Conservation (phyloP, 202 grass and related monocot genomes). For the Panicum hallii region DNA sequence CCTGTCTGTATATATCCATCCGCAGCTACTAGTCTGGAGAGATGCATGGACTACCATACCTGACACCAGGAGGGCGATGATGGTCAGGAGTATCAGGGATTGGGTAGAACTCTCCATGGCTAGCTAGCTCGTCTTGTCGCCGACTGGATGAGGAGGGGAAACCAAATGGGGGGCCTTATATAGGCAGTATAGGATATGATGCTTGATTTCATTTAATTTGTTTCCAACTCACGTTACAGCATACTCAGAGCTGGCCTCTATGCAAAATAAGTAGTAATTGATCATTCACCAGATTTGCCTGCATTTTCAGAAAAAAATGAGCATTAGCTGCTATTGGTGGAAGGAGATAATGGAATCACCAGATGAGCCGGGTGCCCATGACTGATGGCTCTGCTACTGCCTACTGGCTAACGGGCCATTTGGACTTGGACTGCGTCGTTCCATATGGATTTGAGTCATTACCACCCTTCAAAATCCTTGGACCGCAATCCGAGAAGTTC, state of each 20-base stretch:
- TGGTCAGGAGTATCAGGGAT: not conserved
- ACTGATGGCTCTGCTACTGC: too few relatives aligned
- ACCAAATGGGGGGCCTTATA: not conserved
- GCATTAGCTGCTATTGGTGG: too few relatives aligned
- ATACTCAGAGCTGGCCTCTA: not conserved
- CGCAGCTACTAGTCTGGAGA: too few relatives aligned
- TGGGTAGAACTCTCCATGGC: not conserved
- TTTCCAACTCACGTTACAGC: not conserved
- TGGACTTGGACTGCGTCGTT: too few relatives aligned
- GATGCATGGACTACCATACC: not conserved
- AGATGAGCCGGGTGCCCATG: too few relatives aligned
- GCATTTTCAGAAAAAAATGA: too few relatives aligned
- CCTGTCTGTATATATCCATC: too few relatives aligned
- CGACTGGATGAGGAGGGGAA: not conserved
- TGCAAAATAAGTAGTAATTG: not conserved
- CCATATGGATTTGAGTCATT: too few relatives aligned
- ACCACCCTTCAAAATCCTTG: too few relatives aligned
- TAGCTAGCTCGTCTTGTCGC: not conserved
- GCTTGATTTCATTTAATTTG: not conserved
- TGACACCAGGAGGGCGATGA: not conserved
- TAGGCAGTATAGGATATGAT: not conserved
- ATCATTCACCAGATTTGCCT: not conserved
- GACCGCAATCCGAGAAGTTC: too few relatives aligned
- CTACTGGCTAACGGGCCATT: too few relatives aligned
- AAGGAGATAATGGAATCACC: too few relatives aligned